These are phyloP conservation scores for Coniochaeta sp. DNA, from an alignment of 2,329 filamentous ascomycete species.

Conservation along the genomic window DNA sequence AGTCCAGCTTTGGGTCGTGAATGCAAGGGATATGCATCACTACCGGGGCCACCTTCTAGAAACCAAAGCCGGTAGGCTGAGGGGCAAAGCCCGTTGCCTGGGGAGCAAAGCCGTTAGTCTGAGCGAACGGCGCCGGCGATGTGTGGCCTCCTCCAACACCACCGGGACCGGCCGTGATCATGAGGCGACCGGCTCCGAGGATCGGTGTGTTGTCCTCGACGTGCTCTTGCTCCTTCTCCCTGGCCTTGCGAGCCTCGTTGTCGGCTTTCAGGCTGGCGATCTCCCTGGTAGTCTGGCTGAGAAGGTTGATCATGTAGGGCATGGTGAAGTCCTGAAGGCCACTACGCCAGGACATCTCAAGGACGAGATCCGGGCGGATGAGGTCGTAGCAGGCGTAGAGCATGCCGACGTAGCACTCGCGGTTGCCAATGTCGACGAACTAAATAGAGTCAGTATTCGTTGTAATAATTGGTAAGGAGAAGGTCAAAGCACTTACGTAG, in stretches of 20 bases:
- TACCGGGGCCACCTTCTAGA: constrained; percentile 32
- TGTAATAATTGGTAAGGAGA: constrained; percentile 17
- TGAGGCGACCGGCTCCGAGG: constrained; percentile 77
- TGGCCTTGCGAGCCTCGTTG: constrained; percentile 60
- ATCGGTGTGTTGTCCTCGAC: constrained; percentile 93
- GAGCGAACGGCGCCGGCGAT: constrained; percentile 64
- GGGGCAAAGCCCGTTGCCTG: constrained; percentile 71
- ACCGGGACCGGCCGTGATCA: constrained; percentile 88
- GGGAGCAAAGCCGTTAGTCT: constrained; percentile 82
- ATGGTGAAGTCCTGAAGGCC: constrained; percentile 95
- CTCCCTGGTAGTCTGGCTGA: constrained; percentile 82
- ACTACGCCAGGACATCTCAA: constrained; percentile 96
- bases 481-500: constrained; percentile 68
- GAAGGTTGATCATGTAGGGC: constrained; percentile 99
- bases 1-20: constrained; percentile 8
- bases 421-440: constrained; percentile 99
- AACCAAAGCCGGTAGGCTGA: constrained; percentile 63
- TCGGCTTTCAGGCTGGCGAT: constrained; percentile 84
- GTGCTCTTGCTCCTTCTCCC: constrained; percentile 50
- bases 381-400: constrained; percentile 97
- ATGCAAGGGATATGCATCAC: constrained; percentile 13
- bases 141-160: constrained; percentile 35
- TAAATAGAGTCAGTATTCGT: constrained; percentile 29
- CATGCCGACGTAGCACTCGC: constrained; percentile 99
- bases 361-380: constrained; percentile 82